A percentile compares a stretch with the other conserved stretches of the same genome.
These are phyloP conservation scores for Arthroderma uncinatum DNA, from an alignment of 2,329 filamentous ascomycete species.

Conservation along the genomic window DNA sequence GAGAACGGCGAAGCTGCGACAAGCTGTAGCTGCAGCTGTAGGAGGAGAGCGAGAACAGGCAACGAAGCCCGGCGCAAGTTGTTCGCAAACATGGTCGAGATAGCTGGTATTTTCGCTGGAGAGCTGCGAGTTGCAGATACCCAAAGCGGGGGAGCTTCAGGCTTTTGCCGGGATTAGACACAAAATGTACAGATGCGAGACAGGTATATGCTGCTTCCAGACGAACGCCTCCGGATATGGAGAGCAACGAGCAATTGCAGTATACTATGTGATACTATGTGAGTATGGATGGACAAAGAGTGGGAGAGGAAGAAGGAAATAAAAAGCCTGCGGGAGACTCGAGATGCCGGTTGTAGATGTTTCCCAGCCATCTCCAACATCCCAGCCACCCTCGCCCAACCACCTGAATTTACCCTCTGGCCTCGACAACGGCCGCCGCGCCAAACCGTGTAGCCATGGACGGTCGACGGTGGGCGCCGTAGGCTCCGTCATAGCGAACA, in stretches of 20 bases:
- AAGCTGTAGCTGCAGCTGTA: conserved; percentile 10
- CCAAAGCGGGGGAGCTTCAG: neutral
- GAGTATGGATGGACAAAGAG: neutral
- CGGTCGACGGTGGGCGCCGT: too few species aligned
- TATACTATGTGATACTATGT: neutral
- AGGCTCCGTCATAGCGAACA: too few species aligned
- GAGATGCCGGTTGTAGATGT: neutral
- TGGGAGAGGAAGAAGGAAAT: neutral
- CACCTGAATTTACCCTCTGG: neutral
- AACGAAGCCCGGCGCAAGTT: conserved; percentile 14
- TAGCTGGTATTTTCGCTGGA: neutral
- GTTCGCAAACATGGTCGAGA: neutral
- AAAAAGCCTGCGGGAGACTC: neutral
- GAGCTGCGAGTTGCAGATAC: neutral
- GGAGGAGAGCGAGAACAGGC: conserved; percentile 22
- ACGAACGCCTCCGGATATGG: neutral
- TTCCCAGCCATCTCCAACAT: neutral
- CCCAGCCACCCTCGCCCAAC: conserved; percentile 3
- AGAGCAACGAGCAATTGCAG: neutral
- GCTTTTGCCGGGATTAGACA: neutral
- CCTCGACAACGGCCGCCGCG: too few species aligned
- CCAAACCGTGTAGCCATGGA: neutral
- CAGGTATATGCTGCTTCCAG: neutral
- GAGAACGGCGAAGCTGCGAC: conserved; percentile 24
- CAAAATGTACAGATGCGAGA: neutral